Percentiles rank a stretch among this genome's conserved stretches.
These are phyloP conservation scores for Sonneratia caseolaris DNA, from an alignment of 345 rosid genomes.

Conservation along the genomic window DNA sequence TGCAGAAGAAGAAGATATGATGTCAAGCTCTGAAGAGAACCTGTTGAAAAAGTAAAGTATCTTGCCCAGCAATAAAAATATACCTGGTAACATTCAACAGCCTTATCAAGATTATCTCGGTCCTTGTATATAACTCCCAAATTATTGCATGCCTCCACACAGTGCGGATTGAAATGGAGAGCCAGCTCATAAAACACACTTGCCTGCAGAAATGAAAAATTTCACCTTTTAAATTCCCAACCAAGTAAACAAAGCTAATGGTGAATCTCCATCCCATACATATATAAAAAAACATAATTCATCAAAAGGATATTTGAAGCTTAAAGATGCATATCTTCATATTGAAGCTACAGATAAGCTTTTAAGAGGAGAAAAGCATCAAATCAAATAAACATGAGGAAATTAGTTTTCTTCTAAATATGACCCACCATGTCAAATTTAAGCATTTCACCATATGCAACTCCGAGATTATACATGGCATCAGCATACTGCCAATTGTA, in stretches of 20 bases:
- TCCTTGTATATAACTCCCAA: constrained; percentile 98
- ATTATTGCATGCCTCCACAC: constrained; percentile 99
- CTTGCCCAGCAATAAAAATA: constrained; percentile 1
- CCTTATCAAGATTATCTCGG: constrained; percentile 98
- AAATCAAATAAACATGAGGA: neutral
- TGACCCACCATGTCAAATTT: constrained; percentile 78
- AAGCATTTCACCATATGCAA: constrained; percentile 99
- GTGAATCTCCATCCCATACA: neutral
- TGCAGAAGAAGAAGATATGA: constrained; percentile 24
- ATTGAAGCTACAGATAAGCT: neutral
- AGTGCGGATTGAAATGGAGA: constrained; percentile 95
- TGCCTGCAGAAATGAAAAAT: constrained; percentile 49
- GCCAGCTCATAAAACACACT: constrained; percentile 97
- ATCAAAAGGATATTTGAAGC: neutral
- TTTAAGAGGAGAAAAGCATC: neutral
- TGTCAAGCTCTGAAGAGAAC: neutral
- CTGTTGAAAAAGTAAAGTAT: neutral
- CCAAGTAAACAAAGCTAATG: neutral
- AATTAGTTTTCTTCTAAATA: neutral
- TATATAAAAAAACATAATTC: neutral
- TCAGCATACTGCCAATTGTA: constrained; percentile 99
- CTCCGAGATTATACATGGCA: constrained; percentile 99
- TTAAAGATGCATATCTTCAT: neutral
- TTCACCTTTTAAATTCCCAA: neutral
- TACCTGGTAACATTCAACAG: constrained; percentile 99